phyloP scores from a whole-genome alignment of 164 flowering plant species.

The Piper betle region DNA sequence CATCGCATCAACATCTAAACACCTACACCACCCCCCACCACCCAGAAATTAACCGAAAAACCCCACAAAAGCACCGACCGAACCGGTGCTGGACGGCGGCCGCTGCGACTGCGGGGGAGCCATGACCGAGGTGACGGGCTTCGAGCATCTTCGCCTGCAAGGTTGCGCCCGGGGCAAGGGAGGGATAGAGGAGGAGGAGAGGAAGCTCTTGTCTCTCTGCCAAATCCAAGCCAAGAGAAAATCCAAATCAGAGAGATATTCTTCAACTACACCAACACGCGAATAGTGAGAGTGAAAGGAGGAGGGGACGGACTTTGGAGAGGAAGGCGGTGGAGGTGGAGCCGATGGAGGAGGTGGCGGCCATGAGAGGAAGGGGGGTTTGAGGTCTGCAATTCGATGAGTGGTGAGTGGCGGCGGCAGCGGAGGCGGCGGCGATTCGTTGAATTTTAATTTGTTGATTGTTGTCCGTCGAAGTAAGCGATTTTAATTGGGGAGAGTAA shows the following conservation, averaged over 20 bases:
- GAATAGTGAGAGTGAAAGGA: neutral
- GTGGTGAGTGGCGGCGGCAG: neutral
- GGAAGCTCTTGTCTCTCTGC: conserved; percentile 29
- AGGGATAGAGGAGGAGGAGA: conserved; percentile 33
- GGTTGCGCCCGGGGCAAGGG: conserved; percentile 13
- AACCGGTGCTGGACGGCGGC: conserved; percentile 72
- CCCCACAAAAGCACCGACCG: conserved; percentile 24
- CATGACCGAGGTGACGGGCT: conserved; percentile 57
- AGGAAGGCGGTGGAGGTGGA: neutral
- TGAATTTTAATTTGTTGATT: too few relatives aligned
- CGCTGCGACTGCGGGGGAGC: conserved; percentile 70
- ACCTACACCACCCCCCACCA: neutral
- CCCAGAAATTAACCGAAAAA: neutral
- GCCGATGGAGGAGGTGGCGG: neutral
- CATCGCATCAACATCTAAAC: neutral
- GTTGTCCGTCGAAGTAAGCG: too few relatives aligned
- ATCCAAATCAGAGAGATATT: neutral
- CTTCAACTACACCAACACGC: neutral
- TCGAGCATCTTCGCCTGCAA: conserved; percentile 27
- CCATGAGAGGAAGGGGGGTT: neutral
- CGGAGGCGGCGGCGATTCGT: neutral
- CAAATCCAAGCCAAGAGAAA: neutral
- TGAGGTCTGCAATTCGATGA: neutral
- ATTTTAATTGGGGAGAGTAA: too few relatives aligned
- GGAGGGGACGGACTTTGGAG: neutral